Evolutionary conservation across 192 early-diverging fungal genomes (phyloP), one percentile per base, ranked within the genome.

Genomic region (Backusella psychrophila): DNA sequence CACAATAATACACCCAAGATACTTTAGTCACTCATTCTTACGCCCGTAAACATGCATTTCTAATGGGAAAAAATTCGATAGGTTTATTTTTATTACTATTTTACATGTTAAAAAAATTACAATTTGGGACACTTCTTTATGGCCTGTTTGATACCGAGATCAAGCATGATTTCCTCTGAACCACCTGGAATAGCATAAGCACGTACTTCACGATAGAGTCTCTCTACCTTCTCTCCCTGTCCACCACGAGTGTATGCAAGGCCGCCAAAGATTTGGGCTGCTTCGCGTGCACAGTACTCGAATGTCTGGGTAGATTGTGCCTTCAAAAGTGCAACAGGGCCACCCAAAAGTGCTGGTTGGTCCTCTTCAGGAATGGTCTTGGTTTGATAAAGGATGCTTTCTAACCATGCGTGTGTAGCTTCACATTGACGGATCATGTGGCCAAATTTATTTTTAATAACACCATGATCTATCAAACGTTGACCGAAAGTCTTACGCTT

Each of bases 401-500:
- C 94, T 75, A 91, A 90, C 94, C 93, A 96, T 1, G 91, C 85
- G 74, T 96, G 94, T 7, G 93, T 94, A 9, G 94, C 94, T 80
- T 96, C 94, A 53, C 94, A 89, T 82, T 92, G 86, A 46, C 93
- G 86, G 14, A 90, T 85, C 94, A 95, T 96, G 82, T 98, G 94
- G 6, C 94, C 97, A 36, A 98, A 89, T 93, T 96, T 98, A 82
- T 96, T 96, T 2, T 92, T 87, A 69, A 98, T 88, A 19, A 94
- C 95, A 82, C 94, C 95, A 83, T 98, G 95, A 56, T 95, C 89
- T 21, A 93, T 87, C 35, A 98, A 94, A 66, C 83, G 85, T 86
- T 95, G 94, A 65, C 95, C 96, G 92, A 98, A 96, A 15, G 96
- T 97, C 89, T 96, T 97, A 75, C 97, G 92, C 85, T 98, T 94